Base-by-base conservation (phyloP, 2,329 filamentous ascomycete species). In the Periconia macrospinosa region DNA sequence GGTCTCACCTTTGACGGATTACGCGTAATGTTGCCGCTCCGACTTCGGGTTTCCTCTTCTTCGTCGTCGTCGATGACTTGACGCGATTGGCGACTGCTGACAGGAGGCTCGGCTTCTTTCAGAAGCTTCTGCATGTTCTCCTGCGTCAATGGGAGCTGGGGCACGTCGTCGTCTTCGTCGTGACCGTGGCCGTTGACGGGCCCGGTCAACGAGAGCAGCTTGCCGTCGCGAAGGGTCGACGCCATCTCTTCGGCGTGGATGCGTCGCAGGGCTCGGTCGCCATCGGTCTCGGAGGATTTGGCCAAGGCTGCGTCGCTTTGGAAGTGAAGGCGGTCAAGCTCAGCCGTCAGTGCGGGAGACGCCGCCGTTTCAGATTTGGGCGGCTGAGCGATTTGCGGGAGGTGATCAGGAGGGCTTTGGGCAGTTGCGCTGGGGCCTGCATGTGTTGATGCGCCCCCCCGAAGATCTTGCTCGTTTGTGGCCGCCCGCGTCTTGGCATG, bases 201-300 rank as follows among this genome's bases (percentile, higher is more conserved):
- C 18, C 76, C 76, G 33, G 75, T 78, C 18, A 77, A 72, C n/a
- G 75, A 76, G 15, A 85, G 72, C 17, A 85, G 66, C 60, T 83
- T 83, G 54, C 83, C 79, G 60, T 85, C 81, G 15, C 82, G 74
- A 5, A 84, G 67, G 46, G 74, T 70, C 23, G 78, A 79, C 2
- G 83, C 82, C 65, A 81, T 81, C 59, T 85, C 83, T 65, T 84
- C 81, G 8, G 80, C 78, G 15, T 78, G 70, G 45, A 79, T 76
- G n/a, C 80, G 73, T 45, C 78, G 68, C 51, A 77, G 67, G 3
- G 70, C 76, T 27, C 76, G 71, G 43, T 82, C 79, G 13, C 74
- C 75, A 54, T 79, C 75, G n/a, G 67, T 73, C 56, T 78, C 73
- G 18, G 73, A 63, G n/a, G 71, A 73, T 40, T 68, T 69, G 23